Evolutionary conservation across 352 stramenopile genomes (phyloP).

Genomic region (Globisporangium polare): DNA sequence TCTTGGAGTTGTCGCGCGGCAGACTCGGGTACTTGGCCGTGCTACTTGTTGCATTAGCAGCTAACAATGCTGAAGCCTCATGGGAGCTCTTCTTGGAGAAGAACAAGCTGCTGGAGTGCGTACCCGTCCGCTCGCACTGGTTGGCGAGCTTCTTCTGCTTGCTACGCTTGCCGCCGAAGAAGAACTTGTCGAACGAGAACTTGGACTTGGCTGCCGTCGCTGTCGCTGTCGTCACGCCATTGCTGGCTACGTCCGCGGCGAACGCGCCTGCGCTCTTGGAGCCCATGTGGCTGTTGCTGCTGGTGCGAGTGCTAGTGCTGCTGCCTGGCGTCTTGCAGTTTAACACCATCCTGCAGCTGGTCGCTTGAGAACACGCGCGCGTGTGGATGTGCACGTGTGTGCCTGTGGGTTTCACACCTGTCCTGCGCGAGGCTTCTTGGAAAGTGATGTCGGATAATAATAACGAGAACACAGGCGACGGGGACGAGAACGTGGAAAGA

Average conservation of each 20-base stretch:
- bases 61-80: neutral
- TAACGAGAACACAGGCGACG: neutral
- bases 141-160: slow-evolving; percentile 16
- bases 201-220: slow-evolving; percentile 16
- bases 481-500: neutral
- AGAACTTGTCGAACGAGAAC: slow-evolving; percentile 24
- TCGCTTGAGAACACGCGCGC: neutral
- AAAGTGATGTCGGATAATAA: neutral
- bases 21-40: neutral
- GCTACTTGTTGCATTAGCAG: neutral
- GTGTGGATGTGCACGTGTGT: neutral
- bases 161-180: slow-evolving; percentile 16
- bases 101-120: slow-evolving; percentile 8
- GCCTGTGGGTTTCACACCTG: neutral
- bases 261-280: neutral
- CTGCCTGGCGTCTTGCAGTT: neutral
- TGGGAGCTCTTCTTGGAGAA: slow-evolving; percentile 9
- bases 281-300: neutral
- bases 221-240: neutral
- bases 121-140: neutral
- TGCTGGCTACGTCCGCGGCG: neutral
- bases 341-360: slow-evolving; percentile 3
- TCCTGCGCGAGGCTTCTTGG: neutral
- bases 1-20: slow-evolving; percentile 13
- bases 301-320: neutral